These are phyloP conservation scores for Phytophthora boehmeriae DNA, from an alignment of 352 stramenopile species.

Conservation along the genomic window DNA sequence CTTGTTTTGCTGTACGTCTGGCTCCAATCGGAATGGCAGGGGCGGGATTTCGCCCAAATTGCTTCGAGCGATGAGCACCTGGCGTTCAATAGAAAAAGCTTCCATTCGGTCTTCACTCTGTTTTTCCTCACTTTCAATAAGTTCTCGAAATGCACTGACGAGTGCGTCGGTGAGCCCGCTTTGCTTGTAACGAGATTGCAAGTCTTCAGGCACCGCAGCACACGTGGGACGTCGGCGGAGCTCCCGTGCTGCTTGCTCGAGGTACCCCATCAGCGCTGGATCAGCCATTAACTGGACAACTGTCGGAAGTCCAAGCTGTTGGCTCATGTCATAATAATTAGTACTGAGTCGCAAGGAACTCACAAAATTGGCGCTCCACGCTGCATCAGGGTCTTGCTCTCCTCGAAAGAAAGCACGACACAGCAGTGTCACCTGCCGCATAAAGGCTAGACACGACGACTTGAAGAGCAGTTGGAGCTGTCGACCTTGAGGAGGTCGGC, in stretches of 20 bases:
- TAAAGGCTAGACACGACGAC: conserved; percentile 73
- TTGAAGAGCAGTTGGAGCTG: conserved; percentile 77
- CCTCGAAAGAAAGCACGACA: conserved; percentile 80
- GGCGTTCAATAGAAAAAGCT: conserved; percentile 9
- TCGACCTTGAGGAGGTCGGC: conserved; percentile 42
- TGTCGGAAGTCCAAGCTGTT: conserved; percentile 72
- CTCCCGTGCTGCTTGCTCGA: conserved; percentile 58
- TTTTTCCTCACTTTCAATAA: conserved; percentile 11
- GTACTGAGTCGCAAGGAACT: conserved; percentile 75
- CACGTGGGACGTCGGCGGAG: conserved; percentile 48
- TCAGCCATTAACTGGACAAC: conserved; percentile 64
- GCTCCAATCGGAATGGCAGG: conserved; percentile 58
- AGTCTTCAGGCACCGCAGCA: conserved; percentile 49
- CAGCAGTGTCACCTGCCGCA: conserved; percentile 80
- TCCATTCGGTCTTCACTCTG: conserved; percentile 16
- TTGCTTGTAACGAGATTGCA: conserved; percentile 62
- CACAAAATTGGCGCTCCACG: conserved; percentile 83
- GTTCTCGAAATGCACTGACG: conserved; percentile 42
- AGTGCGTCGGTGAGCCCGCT: conserved; percentile 55
- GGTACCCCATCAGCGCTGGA: conserved; percentile 53
- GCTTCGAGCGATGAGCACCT: conserved; percentile 35
- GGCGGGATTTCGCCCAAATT: conserved; percentile 60
- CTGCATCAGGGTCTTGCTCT: conserved; percentile 74
- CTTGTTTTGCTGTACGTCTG: conserved; percentile 38
- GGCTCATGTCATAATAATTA: conserved; percentile 76